Evolutionary conservation across 768 basidiomycete species (phyloP).

Genomic region (Symmetrospora coprosmae): DNA sequence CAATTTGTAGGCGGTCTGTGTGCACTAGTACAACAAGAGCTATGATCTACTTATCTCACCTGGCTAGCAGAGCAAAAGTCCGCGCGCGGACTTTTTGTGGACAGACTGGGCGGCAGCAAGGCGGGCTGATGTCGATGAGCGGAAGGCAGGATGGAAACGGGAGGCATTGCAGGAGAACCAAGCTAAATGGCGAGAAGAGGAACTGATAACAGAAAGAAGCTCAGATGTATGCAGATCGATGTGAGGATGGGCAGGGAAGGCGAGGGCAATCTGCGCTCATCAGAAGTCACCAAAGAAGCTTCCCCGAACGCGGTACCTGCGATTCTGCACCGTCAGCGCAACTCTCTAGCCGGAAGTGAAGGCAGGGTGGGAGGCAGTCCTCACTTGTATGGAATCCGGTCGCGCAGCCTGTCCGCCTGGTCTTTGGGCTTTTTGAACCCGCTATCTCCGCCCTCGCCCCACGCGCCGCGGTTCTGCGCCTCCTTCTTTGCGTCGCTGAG

Average conservation of each 20-base stretch:
- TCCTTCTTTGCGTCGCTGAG: conserved; percentile 25
- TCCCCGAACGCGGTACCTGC: conserved; percentile 12
- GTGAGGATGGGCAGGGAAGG: not conserved
- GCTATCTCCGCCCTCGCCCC: conserved; percentile 17
- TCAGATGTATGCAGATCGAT: not conserved
- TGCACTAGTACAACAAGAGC: not conserved
- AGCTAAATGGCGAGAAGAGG: not conserved
- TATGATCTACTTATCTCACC: not conserved
- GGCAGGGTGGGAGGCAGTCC: no score
- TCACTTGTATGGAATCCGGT: conserved; percentile 33
- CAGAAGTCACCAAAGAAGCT: conserved; percentile 22
- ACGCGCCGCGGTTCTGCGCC: conserved; percentile 29
- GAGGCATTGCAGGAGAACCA: not conserved
- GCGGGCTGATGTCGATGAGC: not conserved
- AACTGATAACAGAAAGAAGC: not conserved
- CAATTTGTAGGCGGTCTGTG: no score
- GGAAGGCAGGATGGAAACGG: not conserved
- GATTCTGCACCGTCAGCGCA: no score
- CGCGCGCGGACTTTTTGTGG: no score
- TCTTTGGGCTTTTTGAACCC: conserved; percentile 31
- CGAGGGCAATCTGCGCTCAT: not conserved
- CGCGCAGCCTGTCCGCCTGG: conserved; percentile 28
- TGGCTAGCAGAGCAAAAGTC: not conserved
- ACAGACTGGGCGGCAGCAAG: not conserved
- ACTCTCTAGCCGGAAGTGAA: no score